A percentile compares a stretch with the other conserved stretches of the same genome.
Conservation (phyloP, 257 asterid genomes). For the Primulina tabacum region DNA sequence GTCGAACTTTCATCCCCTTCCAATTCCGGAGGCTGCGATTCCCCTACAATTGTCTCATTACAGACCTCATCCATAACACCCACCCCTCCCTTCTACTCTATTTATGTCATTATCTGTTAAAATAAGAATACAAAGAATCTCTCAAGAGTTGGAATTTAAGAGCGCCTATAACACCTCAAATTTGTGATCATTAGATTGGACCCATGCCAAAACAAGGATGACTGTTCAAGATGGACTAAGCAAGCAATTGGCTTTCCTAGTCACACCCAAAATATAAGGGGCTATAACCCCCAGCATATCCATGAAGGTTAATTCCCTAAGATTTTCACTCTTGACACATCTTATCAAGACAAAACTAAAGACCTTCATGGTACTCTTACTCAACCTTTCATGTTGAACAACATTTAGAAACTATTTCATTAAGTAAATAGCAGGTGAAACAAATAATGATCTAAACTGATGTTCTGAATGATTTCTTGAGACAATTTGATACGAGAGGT, state of each 20-base stretch:
- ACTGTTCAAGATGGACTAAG: background rate
- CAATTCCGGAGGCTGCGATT: slow-evolving; percentile 26
- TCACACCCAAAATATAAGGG: background rate
- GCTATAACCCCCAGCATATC: too few species aligned
- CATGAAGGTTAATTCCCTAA: too few species aligned
- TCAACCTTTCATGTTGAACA: background rate
- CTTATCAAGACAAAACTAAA: too few species aligned
- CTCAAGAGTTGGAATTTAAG: background rate
- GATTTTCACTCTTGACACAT: too few species aligned
- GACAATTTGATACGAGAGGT: background rate
- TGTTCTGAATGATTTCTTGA: too few species aligned
- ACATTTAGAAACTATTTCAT: background rate
- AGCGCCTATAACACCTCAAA: background rate
- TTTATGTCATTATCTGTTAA: background rate
- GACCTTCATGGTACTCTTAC: too few species aligned
- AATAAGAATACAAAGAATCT: background rate
- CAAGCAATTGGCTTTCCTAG: too few species aligned
- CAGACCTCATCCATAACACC: slow-evolving; percentile 63
- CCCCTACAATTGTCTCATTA: slow-evolving; percentile 37
- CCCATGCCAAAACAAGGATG: background rate
- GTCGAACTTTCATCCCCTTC: slow-evolving; percentile 43
- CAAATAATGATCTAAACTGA: background rate
- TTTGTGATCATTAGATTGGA: background rate
- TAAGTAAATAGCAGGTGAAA: background rate
- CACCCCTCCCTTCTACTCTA: slow-evolving; percentile 22